Evolutionary conservation across 306 rosid species (phyloP), one percentile per base, ranked within the genome.

Genomic region (Vigna mungo): DNA sequence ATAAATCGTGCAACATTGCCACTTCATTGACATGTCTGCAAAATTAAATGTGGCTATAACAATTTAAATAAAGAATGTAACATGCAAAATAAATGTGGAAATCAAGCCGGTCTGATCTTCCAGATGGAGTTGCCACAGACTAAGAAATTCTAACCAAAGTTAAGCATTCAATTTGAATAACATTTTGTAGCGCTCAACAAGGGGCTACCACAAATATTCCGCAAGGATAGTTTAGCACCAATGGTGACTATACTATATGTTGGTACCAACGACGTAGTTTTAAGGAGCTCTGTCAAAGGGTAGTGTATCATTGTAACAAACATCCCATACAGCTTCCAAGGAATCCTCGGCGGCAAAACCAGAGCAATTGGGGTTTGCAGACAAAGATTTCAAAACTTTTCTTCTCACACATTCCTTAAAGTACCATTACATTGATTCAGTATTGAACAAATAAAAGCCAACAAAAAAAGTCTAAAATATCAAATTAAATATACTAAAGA

Each of bases 261-360:
- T 51, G 80, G 44, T 58, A 16, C 51, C 44, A 10, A 46, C 47
- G n/a, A 44, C 9, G 62, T 48, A 63, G 20, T 4, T 68, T 30
- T 89, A 91, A 32, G 98, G 95, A 82, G 93, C 97, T 85, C 89
- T 87, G 32, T 93, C 95, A 78, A 93, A 93, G 18, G 97, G 98
- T 44, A 83, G 83, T 0, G 93, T 91, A 72, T 93, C 98, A 39
- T 91, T 91, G 64, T 90, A 93, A 82, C 97, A 91, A 61, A 82
- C 59, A 82, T 93, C 96, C 98, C 98, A 93, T 20, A 89, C 92
- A 48, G 92, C 93, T 76, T 93, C 97, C 96, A 93, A 87, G 59
- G 96, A 89, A 80, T 93, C 96, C 85, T 88, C 88, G 55, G 92
- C 89, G 58, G 88, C 88, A 20, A 83, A 82, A 68, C 87, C 88